Evolutionary conservation across 371 early-diverging fungal species (phyloP).

Genomic region (Actinomucor elegans): DNA sequence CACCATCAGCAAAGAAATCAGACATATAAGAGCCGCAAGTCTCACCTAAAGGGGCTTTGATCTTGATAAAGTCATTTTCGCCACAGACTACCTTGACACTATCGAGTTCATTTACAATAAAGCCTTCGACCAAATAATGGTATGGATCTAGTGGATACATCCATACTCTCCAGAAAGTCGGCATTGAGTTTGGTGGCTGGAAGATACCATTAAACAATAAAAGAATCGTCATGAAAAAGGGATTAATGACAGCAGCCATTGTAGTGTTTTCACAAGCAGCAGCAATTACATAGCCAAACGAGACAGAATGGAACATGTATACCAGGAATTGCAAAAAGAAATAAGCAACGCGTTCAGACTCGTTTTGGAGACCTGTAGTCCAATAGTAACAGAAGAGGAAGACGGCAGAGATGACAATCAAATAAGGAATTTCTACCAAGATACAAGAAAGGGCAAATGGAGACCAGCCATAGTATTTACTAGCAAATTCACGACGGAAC

Average conservation of each 20-base stretch:
- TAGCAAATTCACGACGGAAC: constrained; percentile 71
- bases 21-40: constrained; percentile 61
- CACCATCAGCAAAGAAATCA: constrained; percentile 40
- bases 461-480: constrained; percentile 71
- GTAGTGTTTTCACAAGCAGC: constrained; percentile 56
- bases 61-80: constrained; percentile 38
- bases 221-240: constrained; percentile 59
- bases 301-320: constrained; percentile 57
- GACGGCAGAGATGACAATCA: constrained; percentile 46
- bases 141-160: constrained; percentile 72
- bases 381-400: constrained; percentile 67
- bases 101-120: constrained; percentile 61
- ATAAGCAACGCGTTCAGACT: constrained; percentile 44
- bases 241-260: constrained; percentile 62
- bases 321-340: constrained; percentile 55
- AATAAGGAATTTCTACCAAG: constrained; percentile 62
- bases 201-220: constrained; percentile 65
- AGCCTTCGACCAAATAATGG: constrained; percentile 70
- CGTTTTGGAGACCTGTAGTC: constrained; percentile 55
- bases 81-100: constrained; percentile 45
- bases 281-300: constrained; percentile 65
- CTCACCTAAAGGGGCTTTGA: constrained; percentile 53
- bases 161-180: constrained; percentile 68
- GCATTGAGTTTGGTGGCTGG: constrained; percentile 57
- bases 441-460: constrained; percentile 59